phyloP scores from a whole-genome alignment of 2,329 filamentous ascomycete species.

The Cryphonectria japonica region DNA sequence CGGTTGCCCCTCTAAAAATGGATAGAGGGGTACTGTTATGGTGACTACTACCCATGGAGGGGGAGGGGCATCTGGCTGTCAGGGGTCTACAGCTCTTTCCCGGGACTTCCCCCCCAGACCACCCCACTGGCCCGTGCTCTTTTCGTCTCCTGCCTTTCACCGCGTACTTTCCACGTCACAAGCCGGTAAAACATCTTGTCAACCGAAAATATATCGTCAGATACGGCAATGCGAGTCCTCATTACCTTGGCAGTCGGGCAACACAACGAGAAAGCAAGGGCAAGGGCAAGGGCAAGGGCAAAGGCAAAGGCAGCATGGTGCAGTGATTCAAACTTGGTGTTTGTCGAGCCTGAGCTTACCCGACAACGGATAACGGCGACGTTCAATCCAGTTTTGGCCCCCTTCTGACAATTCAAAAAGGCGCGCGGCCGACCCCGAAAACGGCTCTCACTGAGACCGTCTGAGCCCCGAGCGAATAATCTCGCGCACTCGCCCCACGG shows the following conservation, averaged over 20 bases:
- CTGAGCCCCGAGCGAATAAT: not conserved
- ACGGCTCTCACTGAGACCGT: not conserved
- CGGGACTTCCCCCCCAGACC: not conserved
- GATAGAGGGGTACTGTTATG: not conserved
- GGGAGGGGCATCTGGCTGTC: not conserved
- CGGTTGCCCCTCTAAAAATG: not conserved
- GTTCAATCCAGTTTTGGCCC: not conserved
- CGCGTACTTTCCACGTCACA: not conserved
- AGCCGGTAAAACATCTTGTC: constrained; percentile 4
- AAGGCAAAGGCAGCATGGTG: not conserved
- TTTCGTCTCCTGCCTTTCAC: not conserved
- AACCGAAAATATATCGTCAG: constrained; percentile 11
- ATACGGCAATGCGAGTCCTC: not conserved
- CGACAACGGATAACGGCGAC: not conserved
- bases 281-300: not conserved
- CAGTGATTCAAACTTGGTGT: not conserved
- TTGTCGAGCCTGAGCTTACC: not conserved
- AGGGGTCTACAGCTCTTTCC: not conserved
- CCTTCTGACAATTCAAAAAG: not conserved
- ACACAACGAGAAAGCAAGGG: not conserved
- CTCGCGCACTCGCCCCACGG: constrained; percentile 6
- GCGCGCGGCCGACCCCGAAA: constrained; percentile 5
- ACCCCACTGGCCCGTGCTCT: not conserved
- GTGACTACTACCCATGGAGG: not conserved
- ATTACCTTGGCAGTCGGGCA: not conserved